These are phyloP conservation scores for Withania somnifera DNA, from an alignment of 305 asterid genomes.

Conservation along the genomic window DNA sequence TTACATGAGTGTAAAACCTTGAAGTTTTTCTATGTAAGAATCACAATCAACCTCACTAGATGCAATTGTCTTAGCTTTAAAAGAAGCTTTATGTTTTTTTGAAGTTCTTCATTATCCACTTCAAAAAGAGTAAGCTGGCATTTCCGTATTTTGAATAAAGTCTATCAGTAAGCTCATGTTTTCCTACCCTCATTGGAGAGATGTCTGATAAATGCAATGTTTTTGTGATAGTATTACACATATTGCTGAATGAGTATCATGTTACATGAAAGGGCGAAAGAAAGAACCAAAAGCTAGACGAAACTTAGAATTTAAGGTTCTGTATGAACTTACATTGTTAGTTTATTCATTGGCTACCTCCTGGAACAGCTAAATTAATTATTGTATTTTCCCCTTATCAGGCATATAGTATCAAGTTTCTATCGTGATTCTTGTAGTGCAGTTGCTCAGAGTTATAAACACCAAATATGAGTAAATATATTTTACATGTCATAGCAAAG, in stretches of 20 bases:
- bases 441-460: too few relatives aligned
- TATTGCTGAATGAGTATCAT: not conserved
- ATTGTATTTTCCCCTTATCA: not conserved
- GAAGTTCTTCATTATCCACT: not conserved
- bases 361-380: too few relatives aligned
- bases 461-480: too few relatives aligned
- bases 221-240: too few relatives aligned
- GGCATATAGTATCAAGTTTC: too few relatives aligned
- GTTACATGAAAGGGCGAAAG: not conserved
- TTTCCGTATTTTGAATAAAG: not conserved
- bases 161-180: not conserved
- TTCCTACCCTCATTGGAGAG: not conserved
- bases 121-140: not conserved
- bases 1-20: not conserved
- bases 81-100: too few relatives aligned
- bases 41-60: not conserved
- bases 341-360: too few relatives aligned
- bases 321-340: too few relatives aligned
- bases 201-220: not conserved
- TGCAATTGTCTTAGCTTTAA: not conserved
- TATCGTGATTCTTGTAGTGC: too few relatives aligned
- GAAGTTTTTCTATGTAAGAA: not conserved
- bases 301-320: too few relatives aligned
- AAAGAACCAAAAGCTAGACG: too few relatives aligned
- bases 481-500: too few relatives aligned